Conservation (phyloP, 176 grass and related monocot species). For the Oryza officinalis region DNA sequence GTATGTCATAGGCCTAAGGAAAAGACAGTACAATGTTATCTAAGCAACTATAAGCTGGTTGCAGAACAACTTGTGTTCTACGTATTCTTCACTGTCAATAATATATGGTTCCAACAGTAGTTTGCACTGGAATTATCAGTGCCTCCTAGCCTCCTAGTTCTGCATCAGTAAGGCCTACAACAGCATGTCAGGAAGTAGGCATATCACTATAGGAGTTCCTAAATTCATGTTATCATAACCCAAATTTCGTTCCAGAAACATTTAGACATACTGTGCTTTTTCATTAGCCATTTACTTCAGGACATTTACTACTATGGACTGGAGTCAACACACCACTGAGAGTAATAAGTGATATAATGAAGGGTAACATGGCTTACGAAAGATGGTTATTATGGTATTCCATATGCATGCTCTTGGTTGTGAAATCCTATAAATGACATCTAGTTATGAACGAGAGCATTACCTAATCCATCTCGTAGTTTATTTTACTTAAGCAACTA, state of each 20-base stretch:
- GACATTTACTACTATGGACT: background rate
- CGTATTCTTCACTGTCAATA: background rate
- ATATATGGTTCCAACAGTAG: constrained; percentile 13
- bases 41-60: background rate
- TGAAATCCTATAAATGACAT: background rate
- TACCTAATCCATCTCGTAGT: background rate
- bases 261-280: background rate
- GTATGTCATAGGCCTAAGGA: background rate
- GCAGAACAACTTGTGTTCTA: background rate
- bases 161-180: background rate
- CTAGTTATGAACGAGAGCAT: background rate
- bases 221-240: background rate
- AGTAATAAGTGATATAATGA: background rate
- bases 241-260: background rate
- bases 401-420: background rate
- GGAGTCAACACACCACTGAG: background rate
- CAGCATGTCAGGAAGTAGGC: background rate
- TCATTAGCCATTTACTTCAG: background rate
- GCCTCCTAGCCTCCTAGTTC: background rate
- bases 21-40: background rate
- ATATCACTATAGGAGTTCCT: background rate
- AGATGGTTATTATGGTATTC: background rate
- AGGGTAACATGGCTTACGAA: background rate
- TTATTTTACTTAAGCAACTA: constrained; percentile 12
- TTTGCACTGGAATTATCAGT: background rate